These are phyloP conservation scores for Benincasa hispida DNA, from an alignment of 306 rosid genomes.

Conservation along the genomic window DNA sequence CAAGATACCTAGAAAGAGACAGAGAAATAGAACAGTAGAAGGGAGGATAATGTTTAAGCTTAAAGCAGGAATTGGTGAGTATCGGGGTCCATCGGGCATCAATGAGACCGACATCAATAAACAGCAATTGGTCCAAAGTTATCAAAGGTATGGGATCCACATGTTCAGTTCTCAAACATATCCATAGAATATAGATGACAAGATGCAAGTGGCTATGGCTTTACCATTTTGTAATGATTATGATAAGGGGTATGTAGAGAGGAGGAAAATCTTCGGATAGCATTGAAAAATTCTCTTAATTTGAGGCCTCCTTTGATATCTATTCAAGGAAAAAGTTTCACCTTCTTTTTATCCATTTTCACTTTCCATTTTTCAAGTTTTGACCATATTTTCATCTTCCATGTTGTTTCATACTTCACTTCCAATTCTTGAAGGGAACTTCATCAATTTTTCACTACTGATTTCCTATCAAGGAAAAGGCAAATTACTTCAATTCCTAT, in stretches of 20 bases:
- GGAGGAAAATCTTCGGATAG: not conserved
- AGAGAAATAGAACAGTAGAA: not conserved
- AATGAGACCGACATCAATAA: not conserved
- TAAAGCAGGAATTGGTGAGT: not conserved
- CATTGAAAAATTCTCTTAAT: not conserved
- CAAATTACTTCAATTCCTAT: no score
- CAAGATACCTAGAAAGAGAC: not conserved
- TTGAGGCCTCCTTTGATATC: not conserved
- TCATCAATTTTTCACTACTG: no score
- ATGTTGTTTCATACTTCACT: not conserved
- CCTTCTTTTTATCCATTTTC: no score
- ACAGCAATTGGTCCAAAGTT: not conserved
- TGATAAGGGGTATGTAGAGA: not conserved
- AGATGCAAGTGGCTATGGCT: not conserved
- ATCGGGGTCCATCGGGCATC: not conserved
- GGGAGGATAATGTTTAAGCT: not conserved
- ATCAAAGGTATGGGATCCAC: conserved; percentile 1
- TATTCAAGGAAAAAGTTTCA: no score
- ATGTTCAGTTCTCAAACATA: not conserved
- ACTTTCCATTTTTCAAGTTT: no score
- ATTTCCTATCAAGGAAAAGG: not conserved
- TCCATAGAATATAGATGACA: not conserved
- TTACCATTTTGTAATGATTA: not conserved
- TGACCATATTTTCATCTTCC: no score
- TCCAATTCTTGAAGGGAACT: not conserved